Evolutionary conservation across 2,329 filamentous ascomycete genomes (phyloP), one percentile per base, ranked within the genome.

Genomic region (Botrytis hyacinthi): DNA sequence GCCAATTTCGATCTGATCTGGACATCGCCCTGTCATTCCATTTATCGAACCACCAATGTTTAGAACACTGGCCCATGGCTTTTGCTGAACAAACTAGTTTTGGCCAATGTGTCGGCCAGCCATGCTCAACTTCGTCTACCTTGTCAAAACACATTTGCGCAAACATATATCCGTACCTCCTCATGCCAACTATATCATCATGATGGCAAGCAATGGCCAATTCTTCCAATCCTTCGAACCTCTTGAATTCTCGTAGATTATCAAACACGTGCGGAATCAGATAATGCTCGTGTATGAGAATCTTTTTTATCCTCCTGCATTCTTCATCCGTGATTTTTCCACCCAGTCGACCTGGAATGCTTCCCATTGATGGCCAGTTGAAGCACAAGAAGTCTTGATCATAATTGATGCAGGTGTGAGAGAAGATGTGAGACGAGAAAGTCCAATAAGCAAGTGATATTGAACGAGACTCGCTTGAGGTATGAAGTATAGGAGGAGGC

Each of bases 391-490:
- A 68, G 48, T 68, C 66, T 68, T 42, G 66, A 42, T 68, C 35
- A 54, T 68, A 68, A 42, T 57, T 68, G 46, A 68, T 68, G 48
- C 35, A 68, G 35, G 66, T 68, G 18, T 68, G 48, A 57, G 66
- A 68, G 35, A 57, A 68, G 37, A 40, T 22, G 35, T 48, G 26
- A 57, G 66, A 57, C 57, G 66, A 57, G 35, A 68, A 68, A 16
- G 26, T 57, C 35, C 66, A 68, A 57, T 68, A 68, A 20, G 66
- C 26, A 68, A 68, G 66, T 57, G 66, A 35, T 57, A 68, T 57
- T 68, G 66, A 57, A 68, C 66, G 66, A 40, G 48, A 57, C 66
- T 68, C 66, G 66, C 48, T 68, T 68, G 66, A 68, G 66, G n/a
- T 57, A 57, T 68, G 66, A 32, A 68, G 48, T 48, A 32, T 57